phyloP scores from a whole-genome alignment of 1,284 basidiomycete genomes.

The Inonotus hispidus region DNA sequence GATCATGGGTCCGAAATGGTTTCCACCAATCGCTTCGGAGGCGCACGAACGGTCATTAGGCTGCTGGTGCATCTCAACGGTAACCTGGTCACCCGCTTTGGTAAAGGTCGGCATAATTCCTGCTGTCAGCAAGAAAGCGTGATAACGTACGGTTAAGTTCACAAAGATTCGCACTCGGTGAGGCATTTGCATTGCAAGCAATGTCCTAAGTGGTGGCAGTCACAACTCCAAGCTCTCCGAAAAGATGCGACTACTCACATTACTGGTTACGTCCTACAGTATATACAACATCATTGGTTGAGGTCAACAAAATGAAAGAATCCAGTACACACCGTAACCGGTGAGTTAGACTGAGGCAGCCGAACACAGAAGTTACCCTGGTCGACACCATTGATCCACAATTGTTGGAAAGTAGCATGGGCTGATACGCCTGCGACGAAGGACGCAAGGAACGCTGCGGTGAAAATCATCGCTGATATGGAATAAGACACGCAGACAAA shows the following conservation, averaged over 20 bases:
- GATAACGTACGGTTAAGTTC: conserved; percentile 34
- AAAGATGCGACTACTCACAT: conserved; percentile 25
- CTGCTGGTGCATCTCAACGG: conserved; percentile 53
- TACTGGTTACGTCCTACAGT: conserved; percentile 28
- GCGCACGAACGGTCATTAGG: conserved; percentile 41
- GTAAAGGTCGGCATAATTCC: background rate
- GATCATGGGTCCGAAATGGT: conserved; percentile 42
- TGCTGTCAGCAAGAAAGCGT: background rate
- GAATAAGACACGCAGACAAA: background rate
- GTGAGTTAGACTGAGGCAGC: conserved; percentile 40
- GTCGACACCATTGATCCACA: conserved; percentile 45
- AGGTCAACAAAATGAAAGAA: background rate
- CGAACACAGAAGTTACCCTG: conserved; percentile 36
- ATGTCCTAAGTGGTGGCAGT: conserved; percentile 33
- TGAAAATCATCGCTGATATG: background rate
- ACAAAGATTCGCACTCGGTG: conserved; percentile 34
- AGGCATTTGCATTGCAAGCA: conserved; percentile 39
- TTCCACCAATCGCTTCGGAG: conserved; percentile 42
- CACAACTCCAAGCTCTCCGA: background rate
- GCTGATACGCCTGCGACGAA: conserved; percentile 23
- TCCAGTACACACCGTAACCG: conserved; percentile 32
- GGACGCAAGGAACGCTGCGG: background rate
- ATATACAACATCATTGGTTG: background rate
- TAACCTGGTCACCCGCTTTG: conserved; percentile 40
- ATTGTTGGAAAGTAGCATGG: conserved; percentile 48